Base-by-base conservation (phyloP, 225 moss, liverwort and hornwort genomes). In the Marchantia polymorpha region DNA sequence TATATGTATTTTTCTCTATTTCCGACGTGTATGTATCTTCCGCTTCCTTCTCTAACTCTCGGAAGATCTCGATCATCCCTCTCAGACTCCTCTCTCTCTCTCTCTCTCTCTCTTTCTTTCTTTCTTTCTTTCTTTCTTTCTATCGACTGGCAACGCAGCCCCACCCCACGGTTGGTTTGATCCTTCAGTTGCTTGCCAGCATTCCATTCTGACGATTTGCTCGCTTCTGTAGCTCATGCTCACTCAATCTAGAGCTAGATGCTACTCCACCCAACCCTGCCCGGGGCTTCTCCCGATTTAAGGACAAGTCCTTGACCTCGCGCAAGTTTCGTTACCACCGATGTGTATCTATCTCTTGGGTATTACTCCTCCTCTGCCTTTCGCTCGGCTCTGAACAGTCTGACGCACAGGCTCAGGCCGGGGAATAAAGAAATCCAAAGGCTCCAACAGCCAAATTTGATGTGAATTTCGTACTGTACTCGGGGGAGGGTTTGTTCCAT, bases 121-220 rank as follows among this genome's bases (percentile, higher is more conserved):
- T 19, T 30, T 48, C 47, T 69, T 47, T 47, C 10, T 26, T 14
- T 12, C n/a, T 69, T 47, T 39, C 69, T 46, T 47, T 69, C 69
- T 47, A 47, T 19, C 46, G 69, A 39, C 69, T 69, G 69, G 19
- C 39, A 69, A 16, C 46, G 69, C 69, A 69, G 69, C 69, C 69
- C 69, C 69, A 69, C 69, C 69, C 27, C 69, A 69, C 69, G 69
- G 69, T 69, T 69, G 69, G 69, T 69, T 69, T 69, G 69, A 26
- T 65, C 27, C 69, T 69, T 69, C 46, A 14, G 69, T 47, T 69
- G 69, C 69, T 69, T 69, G 69, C 69, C 69, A 69, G 69, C 69
- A 19, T 69, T 46, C 69, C 69, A 69, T 19, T 69, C 46, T 69
- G 69, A 69, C 46, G 69, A 47, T 17, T 69, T 69, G 69, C 69